Base-by-base conservation (phyloP, 208 protist species). In the Phytomonas sp. region DNA sequence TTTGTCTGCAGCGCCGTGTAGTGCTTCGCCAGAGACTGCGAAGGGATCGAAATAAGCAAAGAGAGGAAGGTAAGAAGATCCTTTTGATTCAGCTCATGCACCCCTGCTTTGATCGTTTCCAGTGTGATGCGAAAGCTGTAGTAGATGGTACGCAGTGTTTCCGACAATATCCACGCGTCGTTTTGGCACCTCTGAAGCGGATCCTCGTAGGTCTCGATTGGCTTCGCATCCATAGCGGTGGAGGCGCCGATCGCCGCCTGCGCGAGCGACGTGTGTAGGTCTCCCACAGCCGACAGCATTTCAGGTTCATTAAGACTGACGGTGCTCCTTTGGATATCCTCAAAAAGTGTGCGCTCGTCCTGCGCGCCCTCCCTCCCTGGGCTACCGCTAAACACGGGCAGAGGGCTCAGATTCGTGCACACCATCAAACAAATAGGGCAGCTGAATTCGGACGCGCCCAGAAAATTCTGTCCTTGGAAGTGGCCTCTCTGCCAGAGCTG, bases 351-450 rank as follows among this genome's bases (percentile, higher is more conserved):
- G 59, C 4, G 59, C 59, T 62, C 59, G 11, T 62, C 59, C 8
- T 51, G 32, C 15, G 71, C 53, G 43, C n/a, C 20, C 20, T 32
- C 64, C 43, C 72, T 62, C 5, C 5, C 43, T 5, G 0, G 32
- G 56, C 23, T 56, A 29, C 70, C 34, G 32, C 62, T 60, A 31
- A 91, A 72, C 23, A 67, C 36, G 6, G 89, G 89, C 37, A 91
- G 59, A 11, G 85, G 89, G 56, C 74, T 77, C n/a, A 89, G 70
- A 26, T 78, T 61, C 1, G 80, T 89, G 43, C 82, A 81, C 37
- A 88, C 79, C 77, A 88, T 91, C 62, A 82, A 65, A 65, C 89
- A 92, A 31, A 92, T 68, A 0, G 89, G 84, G 69, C 89, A 94
- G 65, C 72, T 76, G 60, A 92, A 84, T 64, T 91, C 84, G 31